Base-by-base conservation (phyloP, 108 stramenopile species). In the Asterionellopsis glacialis region DNA sequence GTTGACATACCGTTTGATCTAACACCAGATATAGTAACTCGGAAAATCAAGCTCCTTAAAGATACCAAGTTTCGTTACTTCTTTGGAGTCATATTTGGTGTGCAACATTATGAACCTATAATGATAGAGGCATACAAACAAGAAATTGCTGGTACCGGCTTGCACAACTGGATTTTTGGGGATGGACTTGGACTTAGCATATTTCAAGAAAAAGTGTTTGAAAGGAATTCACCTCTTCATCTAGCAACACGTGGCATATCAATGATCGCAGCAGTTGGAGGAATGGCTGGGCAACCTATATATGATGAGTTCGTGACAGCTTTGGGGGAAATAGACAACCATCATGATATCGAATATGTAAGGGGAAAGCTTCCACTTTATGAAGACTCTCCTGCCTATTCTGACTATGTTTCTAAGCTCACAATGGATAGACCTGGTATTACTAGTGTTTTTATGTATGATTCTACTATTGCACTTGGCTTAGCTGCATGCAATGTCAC, bases 381-480 rank as follows among this genome's bases (percentile, higher is more conserved):
- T 61, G 33, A 33, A 5, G 7, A 33, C 33, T 33, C 33, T 33
- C n/a, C 72, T 16, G 67, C 38, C 2, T 25, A 66, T 22, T 38
- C 47, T 38, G 47, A 45, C 14, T 41, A 55, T 11, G 25, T 25
- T 54, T 54, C 53, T 23, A 54, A n/a, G 4, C 53, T 54, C 53
- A 23, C 23, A 7, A n/a, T 23, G 23, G 25, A 54, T 54, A 11
- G 23, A 25, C 11, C 55, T 23, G 63, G 57, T 21, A 13, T 65
- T 11, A 41, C 55, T 9, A 27, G 69, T 11, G 55, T 64, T 4
- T 73, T 81, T 45, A 9, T 68, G 15, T 86, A 79, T 55, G 85
- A 86, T 62, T 74, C 85, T 21, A 55, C 74, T 9, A 70, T 85
- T 52, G 70, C 63, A 22, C 39, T 83, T 12, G 85, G 85, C 15